phyloP scores from a whole-genome alignment of 176 grass and related monocot genomes.

The Carex scoparia region DNA sequence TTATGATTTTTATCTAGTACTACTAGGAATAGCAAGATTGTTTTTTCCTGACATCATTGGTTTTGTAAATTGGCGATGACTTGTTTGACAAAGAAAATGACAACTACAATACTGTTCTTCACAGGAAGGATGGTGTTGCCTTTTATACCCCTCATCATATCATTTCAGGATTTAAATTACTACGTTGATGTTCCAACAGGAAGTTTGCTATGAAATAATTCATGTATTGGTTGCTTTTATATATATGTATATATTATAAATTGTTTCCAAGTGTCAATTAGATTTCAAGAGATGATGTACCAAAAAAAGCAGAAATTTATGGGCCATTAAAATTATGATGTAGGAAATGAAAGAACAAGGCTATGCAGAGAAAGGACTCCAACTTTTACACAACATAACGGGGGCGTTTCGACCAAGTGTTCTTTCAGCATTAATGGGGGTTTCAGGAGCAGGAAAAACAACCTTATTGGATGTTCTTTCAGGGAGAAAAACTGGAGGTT shows the following conservation, averaged over 20 bases:
- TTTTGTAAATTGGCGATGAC: neutral
- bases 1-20: neutral
- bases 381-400: constrained; percentile 62
- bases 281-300: neutral
- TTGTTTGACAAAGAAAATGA: neutral
- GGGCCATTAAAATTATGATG: neutral
- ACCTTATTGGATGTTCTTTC: constrained; percentile 74
- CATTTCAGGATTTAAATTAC: constrained; percentile 77
- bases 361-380: constrained; percentile 44
- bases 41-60: neutral
- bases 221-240: neutral
- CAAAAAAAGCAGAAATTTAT: neutral
- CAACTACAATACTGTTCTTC: neutral
- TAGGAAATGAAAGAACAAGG: constrained; percentile 73
- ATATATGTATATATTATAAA: neutral
- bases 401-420: constrained; percentile 53
- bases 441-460: constrained; percentile 74
- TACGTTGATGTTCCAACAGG: constrained; percentile 61
- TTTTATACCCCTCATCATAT: constrained; percentile 64
- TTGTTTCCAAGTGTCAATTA: neutral
- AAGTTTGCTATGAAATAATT: constrained; percentile 11
- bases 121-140: constrained; percentile 72
- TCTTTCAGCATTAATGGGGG: constrained; percentile 66
- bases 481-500: constrained; percentile 62
- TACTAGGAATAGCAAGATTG: neutral